Percentiles rank a stretch among this genome's conserved stretches.
Conservation (phyloP, 1,139 yeast genomes). For the Kodamaea arcana region DNA sequence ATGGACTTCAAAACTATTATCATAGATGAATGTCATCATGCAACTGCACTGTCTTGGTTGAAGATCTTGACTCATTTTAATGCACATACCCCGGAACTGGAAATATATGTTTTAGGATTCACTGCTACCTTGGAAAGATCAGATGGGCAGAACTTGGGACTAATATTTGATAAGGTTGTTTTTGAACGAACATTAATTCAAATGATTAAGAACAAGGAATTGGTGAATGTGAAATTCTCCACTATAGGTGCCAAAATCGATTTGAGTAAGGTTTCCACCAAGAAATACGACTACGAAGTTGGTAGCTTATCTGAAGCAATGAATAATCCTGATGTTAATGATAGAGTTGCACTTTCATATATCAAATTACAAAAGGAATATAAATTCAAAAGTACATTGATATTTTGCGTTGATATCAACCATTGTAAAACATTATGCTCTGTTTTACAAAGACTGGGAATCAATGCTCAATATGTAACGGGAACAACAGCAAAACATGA, state of each 20-base stretch:
- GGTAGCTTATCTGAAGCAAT: conserved; percentile 51
- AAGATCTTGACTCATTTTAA: conserved; percentile 56
- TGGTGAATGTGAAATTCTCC: conserved; percentile 67
- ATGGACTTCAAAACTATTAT: conserved; percentile 64
- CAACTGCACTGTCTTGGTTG: conserved; percentile 68
- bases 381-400: conserved; percentile 56
- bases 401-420: conserved; percentile 71
- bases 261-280: conserved; percentile 27
- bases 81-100: conserved; percentile 40
- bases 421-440: conserved; percentile 61
- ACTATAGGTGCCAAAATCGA: conserved; percentile 46
- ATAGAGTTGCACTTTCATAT: conserved; percentile 59
- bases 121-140: conserved; percentile 76
- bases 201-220: conserved; percentile 66
- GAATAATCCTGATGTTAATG: conserved; percentile 51
- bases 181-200: conserved; percentile 63
- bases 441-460: conserved; percentile 53
- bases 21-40: conserved; percentile 92
- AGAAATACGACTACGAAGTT: conserved; percentile 52
- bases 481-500: conserved; percentile 56
- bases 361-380: conserved; percentile 33
- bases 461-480: conserved; percentile 72
- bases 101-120: conserved; percentile 69
- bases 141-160: conserved; percentile 59
- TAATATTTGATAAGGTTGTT: conserved; percentile 69